Percentiles rank a stretch among this genome's conserved stretches.
These are phyloP conservation scores for Haplographium delicatum DNA, from an alignment of 495 filamentous ascomycete species.

Conservation along the genomic window DNA sequence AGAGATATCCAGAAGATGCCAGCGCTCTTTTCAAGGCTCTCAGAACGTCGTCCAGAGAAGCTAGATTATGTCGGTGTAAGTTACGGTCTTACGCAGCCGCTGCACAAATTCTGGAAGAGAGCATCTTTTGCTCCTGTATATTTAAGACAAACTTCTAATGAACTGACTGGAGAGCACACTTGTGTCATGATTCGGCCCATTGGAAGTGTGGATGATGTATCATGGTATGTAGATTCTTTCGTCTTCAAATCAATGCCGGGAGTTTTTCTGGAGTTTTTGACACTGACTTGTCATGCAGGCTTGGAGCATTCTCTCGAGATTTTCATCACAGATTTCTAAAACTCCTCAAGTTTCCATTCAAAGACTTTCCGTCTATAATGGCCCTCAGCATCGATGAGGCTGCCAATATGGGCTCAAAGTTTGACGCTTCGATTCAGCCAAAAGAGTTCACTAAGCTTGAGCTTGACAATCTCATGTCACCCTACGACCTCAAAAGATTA, in stretches of 20 bases:
- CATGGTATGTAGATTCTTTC: slow-evolving; percentile 45
- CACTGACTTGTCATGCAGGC: slow-evolving; percentile 16
- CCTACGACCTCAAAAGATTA: slow-evolving; percentile 89
- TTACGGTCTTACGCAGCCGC: slow-evolving; percentile 80
- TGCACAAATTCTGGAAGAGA: slow-evolving; percentile 97
- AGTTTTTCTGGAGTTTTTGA: neutral
- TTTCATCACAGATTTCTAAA: slow-evolving; percentile 88
- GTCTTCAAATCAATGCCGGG: too few relatives aligned
- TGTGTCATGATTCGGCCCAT: slow-evolving; percentile 92
- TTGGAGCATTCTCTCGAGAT: slow-evolving; percentile 83
- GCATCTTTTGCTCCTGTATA: slow-evolving; percentile 86
- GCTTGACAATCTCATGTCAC: slow-evolving; percentile 71
- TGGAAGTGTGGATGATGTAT: slow-evolving; percentile 56
- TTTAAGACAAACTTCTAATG: slow-evolving; percentile 90
- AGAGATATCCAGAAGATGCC: slow-evolving; percentile 89
- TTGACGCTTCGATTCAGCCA: slow-evolving; percentile 43
- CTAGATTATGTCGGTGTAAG: slow-evolving; percentile 94
- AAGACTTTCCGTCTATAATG: slow-evolving; percentile 71
- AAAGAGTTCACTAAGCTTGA: slow-evolving; percentile 59
- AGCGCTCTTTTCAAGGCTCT: slow-evolving; percentile 83
- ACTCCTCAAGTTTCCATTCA: slow-evolving; percentile 88
- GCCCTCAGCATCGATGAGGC: slow-evolving; percentile 88
- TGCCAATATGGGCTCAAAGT: slow-evolving; percentile 65
- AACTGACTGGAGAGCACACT: slow-evolving; percentile 94
- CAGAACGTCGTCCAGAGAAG: slow-evolving; percentile 70